Evolutionary conservation across 371 early-diverging fungal genomes (phyloP).

Genomic region (Nosema muscidifuracis): DNA sequence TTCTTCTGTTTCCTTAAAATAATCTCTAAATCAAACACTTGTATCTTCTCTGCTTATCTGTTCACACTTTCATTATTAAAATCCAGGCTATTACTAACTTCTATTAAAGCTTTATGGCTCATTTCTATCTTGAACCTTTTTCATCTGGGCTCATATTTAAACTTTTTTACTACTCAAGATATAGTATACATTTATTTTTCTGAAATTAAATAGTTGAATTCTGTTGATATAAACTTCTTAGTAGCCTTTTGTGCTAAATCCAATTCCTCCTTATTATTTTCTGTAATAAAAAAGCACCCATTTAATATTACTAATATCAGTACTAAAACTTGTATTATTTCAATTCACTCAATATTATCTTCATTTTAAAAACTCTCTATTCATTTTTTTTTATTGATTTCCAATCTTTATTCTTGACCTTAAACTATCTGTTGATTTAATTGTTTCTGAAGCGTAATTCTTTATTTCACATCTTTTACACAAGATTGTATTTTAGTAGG

Average conservation of each 20-base stretch:
- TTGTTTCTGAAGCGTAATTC: constrained; percentile 4
- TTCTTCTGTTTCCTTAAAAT: constrained; percentile 20
- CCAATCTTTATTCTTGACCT: not conserved
- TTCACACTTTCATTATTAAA: constrained; percentile 17
- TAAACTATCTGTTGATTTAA: not conserved
- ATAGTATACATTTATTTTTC: constrained; percentile 46
- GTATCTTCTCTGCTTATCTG: constrained; percentile 26
- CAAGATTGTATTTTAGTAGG: constrained; percentile 24
- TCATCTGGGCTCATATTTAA: constrained; percentile 35
- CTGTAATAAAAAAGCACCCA: constrained; percentile 30
- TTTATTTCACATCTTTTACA: constrained; percentile 17
- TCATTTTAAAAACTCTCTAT: not conserved
- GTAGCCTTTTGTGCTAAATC: constrained; percentile 12
- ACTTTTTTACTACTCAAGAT: constrained; percentile 30
- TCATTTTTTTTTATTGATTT: constrained; percentile 3
- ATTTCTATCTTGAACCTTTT: constrained; percentile 36
- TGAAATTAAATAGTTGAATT: constrained; percentile 30
- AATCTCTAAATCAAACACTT: constrained; percentile 20
- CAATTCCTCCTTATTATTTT: constrained; percentile 10
- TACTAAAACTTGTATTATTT: constrained; percentile 25
- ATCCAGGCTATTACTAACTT: constrained; percentile 15
- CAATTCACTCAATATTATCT: constrained; percentile 9
- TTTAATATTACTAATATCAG: constrained; percentile 43
- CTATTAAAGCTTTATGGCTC: constrained; percentile 49
- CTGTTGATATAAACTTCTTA: constrained; percentile 18